Evolutionary conservation across 2,329 filamentous ascomycete species (phyloP).

Genomic region (Xylariaceae sp.): DNA sequence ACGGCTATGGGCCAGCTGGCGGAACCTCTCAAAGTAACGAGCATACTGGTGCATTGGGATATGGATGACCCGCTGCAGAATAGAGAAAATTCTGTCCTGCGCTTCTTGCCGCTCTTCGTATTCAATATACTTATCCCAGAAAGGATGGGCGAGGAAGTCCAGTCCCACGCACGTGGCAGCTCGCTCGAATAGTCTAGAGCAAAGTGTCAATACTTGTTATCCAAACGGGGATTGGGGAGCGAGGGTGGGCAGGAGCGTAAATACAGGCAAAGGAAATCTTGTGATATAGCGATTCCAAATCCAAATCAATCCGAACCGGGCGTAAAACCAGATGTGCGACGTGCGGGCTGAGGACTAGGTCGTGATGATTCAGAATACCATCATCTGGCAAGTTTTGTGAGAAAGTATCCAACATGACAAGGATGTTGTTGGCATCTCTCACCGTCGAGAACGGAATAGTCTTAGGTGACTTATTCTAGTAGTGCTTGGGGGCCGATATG

Average conservation of each 20-base stretch:
- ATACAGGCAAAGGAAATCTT: constrained; percentile 65
- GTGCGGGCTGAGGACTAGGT: constrained; percentile 46
- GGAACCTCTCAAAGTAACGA: constrained; percentile 91
- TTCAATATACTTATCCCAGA: constrained; percentile 99
- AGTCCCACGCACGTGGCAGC: constrained; percentile 84
- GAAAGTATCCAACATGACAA: constrained; percentile 64
- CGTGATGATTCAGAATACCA: constrained; percentile 52
- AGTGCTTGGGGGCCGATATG: constrained; percentile 38
- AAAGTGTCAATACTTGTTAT: constrained; percentile 39
- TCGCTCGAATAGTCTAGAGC: constrained; percentile 84
- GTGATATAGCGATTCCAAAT: constrained; percentile 59
- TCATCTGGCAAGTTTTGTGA: constrained; percentile 70
- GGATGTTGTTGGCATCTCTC: constrained; percentile 72
- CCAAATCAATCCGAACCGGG: constrained; percentile 46
- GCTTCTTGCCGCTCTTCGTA: constrained; percentile 91
- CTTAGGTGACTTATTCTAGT: constrained; percentile 37
- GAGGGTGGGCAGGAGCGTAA: constrained; percentile 58
- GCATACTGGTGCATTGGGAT: constrained; percentile 97
- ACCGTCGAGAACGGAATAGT: constrained; percentile 60
- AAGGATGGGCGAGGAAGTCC: constrained; percentile 92
- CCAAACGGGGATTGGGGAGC: constrained; percentile 33
- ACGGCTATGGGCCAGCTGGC: constrained; percentile 73
- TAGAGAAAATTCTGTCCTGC: constrained; percentile 82
- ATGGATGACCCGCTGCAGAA: constrained; percentile 80
- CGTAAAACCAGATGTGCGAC: constrained; percentile 47